Evolutionary conservation across 441 rosid species (phyloP).

Genomic region (Kokia cookei): DNA sequence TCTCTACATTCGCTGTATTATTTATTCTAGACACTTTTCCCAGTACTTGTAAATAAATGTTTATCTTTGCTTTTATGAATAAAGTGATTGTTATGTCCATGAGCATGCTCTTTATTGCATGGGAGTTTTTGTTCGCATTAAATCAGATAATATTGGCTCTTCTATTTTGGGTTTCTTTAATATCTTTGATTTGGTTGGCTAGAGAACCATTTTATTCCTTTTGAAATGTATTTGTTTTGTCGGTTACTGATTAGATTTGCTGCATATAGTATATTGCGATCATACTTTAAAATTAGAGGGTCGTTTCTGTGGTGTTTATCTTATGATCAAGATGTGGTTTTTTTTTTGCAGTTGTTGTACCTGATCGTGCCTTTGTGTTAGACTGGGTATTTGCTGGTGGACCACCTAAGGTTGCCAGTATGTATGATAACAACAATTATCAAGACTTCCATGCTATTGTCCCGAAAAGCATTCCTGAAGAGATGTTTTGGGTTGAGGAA

Average conservation of each 20-base stretch:
- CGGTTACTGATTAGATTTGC: background rate
- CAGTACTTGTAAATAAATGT: background rate
- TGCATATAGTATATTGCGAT: background rate
- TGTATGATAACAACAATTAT: constrained; percentile 70
- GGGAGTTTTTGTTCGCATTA: constrained; percentile 10
- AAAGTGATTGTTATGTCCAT: background rate
- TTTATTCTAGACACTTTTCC: background rate
- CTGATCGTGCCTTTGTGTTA: constrained; percentile 56
- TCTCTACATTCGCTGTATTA: background rate
- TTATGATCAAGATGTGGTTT: constrained; percentile 11
- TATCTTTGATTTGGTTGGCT: background rate
- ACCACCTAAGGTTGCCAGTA: constrained; percentile 59
- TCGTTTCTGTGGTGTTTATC: background rate
- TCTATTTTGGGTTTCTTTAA: background rate
- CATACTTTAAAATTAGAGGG: background rate
- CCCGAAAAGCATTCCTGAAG: constrained; percentile 45
- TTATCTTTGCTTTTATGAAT: background rate
- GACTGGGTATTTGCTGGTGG: constrained; percentile 98
- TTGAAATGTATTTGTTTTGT: background rate
- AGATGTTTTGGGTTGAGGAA: constrained; percentile 75
- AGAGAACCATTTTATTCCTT: background rate
- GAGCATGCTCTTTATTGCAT: background rate
- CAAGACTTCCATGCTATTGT: constrained; percentile 86
- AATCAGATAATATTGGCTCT: background rate
- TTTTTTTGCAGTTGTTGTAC: constrained; percentile 58